Conservation (phyloP, 768 basidiomycete species). For the Dentipellis sp. region DNA sequence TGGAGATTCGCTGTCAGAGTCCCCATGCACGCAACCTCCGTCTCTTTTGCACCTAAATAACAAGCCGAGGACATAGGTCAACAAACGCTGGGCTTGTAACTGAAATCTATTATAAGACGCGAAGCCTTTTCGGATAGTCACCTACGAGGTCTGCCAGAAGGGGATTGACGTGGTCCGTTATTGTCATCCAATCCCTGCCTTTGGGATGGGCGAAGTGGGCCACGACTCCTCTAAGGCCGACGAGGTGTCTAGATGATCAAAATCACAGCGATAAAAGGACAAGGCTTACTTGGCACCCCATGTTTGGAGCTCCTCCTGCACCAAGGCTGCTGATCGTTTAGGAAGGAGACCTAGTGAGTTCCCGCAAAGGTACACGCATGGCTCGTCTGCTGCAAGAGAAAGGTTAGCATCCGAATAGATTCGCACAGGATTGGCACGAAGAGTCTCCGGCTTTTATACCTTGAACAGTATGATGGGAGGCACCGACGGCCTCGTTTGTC, state of each 20-base stretch:
- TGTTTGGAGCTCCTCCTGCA: conserved; percentile 75
- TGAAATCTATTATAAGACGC: not conserved
- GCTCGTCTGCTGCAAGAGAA: conserved; percentile 29
- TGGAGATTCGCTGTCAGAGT: conserved; percentile 94
- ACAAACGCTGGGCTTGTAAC: not conserved
- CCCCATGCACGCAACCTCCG: conserved; percentile 93
- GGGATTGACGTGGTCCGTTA: conserved; percentile 62
- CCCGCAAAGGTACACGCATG: conserved; percentile 84
- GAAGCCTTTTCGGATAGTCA: conserved; percentile 23
- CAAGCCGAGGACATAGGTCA: conserved; percentile 12
- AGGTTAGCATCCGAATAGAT: not conserved
- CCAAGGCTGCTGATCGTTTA: conserved; percentile 58
- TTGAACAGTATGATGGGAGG: conserved; percentile 18
- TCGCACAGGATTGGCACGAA: not conserved
- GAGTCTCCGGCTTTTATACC: not conserved
- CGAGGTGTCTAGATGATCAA: conserved; percentile 4
- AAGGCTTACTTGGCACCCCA: conserved; percentile 65
- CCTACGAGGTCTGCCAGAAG: conserved; percentile 79
- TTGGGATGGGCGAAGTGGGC: conserved; percentile 92
- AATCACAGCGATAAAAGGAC: conserved; percentile 10
- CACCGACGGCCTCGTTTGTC: conserved; percentile 40
- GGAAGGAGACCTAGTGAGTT: conserved; percentile 88
- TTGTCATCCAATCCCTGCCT: conserved; percentile 72
- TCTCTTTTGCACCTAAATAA: conserved; percentile 66
- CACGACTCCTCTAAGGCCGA: conserved; percentile 55